phyloP scores from a whole-genome alignment of 2,329 filamentous ascomycete genomes.

The Neospermospora avenae region DNA sequence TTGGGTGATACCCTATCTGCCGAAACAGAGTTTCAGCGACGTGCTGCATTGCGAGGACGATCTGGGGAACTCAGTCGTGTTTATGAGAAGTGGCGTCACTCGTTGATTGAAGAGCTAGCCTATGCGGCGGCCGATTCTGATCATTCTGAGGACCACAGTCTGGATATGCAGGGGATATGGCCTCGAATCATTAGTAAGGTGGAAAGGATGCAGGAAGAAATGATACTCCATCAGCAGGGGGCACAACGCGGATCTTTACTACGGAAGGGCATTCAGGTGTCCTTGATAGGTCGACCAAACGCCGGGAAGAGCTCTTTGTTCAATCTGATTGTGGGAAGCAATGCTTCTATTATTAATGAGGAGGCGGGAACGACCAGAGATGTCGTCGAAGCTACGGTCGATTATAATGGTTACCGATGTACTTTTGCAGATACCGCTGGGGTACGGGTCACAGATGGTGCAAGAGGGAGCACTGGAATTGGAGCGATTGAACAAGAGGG shows the following conservation, averaged over 20 bases:
- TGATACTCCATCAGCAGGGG: slow-evolving; percentile 70
- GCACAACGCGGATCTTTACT: slow-evolving; percentile 80
- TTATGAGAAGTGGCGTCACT: slow-evolving; percentile 80
- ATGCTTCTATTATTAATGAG: slow-evolving; percentile 90
- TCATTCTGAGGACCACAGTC: slow-evolving; percentile 96
- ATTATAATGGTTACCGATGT: slow-evolving; percentile 85
- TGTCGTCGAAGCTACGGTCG: slow-evolving; percentile 86
- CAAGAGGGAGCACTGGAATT: slow-evolving; percentile 43
- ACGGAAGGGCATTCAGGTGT: slow-evolving; percentile 79
- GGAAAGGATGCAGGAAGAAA: slow-evolving; percentile 54
- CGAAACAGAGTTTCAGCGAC: slow-evolving; percentile 90
- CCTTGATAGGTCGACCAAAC: slow-evolving; percentile 87
- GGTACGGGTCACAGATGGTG: slow-evolving; percentile 48
- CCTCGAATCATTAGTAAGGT: slow-evolving; percentile 66
- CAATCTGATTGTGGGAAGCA: slow-evolving; percentile 83
- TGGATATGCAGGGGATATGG: slow-evolving; percentile 75
- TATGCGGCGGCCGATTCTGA: slow-evolving; percentile 96
- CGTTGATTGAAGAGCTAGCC: slow-evolving; percentile 75
- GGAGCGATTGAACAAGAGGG: slow-evolving; percentile 84
- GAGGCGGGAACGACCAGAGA: slow-evolving; percentile 94
- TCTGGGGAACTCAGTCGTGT: slow-evolving; percentile 65
- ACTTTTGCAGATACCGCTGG: slow-evolving; percentile 96
- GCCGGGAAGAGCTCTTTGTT: slow-evolving; percentile 92
- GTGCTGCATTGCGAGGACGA: slow-evolving; percentile 75
- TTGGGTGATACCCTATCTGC: slow-evolving; percentile 61